Base-by-base conservation (phyloP, 2,329 filamentous ascomycete species). In the Aciculosporium take region DNA sequence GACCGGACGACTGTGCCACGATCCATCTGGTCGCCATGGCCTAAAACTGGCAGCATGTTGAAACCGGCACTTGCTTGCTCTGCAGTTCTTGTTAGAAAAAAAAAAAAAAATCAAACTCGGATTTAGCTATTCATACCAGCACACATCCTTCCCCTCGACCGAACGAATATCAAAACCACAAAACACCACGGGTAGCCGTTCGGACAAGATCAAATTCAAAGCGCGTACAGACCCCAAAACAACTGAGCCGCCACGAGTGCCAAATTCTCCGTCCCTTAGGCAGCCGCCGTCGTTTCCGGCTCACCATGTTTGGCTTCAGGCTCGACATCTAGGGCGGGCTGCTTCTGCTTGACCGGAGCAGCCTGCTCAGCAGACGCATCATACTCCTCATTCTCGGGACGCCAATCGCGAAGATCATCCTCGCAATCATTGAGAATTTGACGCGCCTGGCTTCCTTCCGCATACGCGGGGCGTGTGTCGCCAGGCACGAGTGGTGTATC, bases 361-460 rank as follows among this genome's bases (percentile, higher is more conserved):
- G 48, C 48, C 18, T 46, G 51, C 13, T 47, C 49, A 27, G 54
- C 50, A 6, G 43, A 36, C 17, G 49, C 48, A 1, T 52, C 53
- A 42, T 53, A 56, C n/a, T 45, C 32, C 38, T 68, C 65, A 7
- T 51, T 46, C 39, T 69, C 65, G 4, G 67, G 65, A 42, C 65
- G 66, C 85, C 89, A 96, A 31, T 76, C 72, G 41, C 80, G 76
- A 46, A 98, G 75, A 51, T 94, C 85, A 41, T 85, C 81, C 61
- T 98, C 91, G 32, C 87, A 88, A 47, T 95, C 88, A 54, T 93
- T 91, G 21, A 98, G 74, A 35, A 96, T 76, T 58, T 93, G 83
- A 40, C 86, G 79, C 2, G 85, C 86, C 48, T 81, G 76, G 10
- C 72, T 66, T 7, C 65, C 67, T 44, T 79, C 65, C 28, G 75